phyloP scores from a whole-genome alignment of 352 stramenopile species.

The Phytophthora meadii region DNA sequence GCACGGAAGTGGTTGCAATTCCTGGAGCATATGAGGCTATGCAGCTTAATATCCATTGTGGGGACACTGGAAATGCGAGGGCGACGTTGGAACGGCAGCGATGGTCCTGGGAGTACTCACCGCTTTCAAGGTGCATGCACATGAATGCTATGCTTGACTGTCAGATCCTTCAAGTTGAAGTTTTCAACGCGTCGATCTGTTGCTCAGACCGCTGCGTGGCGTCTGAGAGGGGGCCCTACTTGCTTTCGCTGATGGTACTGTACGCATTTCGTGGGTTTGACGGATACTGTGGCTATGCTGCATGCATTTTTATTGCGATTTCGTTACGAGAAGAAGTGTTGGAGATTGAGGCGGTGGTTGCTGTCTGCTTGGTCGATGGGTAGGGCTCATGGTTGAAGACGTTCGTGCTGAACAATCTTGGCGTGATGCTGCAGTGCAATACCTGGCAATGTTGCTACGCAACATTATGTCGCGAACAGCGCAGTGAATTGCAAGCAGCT shows the following conservation, averaged over 20 bases:
- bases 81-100: not conserved
- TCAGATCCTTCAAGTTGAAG: slow-evolving; percentile 10
- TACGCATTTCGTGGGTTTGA: not conserved
- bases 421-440: too few species aligned
- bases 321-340: too few species aligned
- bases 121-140: not conserved
- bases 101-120: not conserved
- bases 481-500: too few species aligned
- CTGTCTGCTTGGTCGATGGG: not conserved
- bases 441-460: too few species aligned
- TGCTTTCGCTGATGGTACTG: slow-evolving; percentile 1
- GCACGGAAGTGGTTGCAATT: not conserved
- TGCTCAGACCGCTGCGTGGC: slow-evolving; percentile 8
- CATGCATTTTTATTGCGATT: not conserved
- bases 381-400: too few species aligned
- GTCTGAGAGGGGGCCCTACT: slow-evolving; percentile 7
- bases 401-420: too few species aligned
- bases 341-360: not conserved
- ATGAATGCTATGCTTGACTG: not conserved
- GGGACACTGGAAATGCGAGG: not conserved
- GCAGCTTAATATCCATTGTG: not conserved
- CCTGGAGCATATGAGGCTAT: not conserved
- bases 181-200: slow-evolving; percentile 10
- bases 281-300: not conserved
- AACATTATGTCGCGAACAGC: too few species aligned